These are phyloP conservation scores for Wickerhamomyces silvicola DNA, from an alignment of 805 yeast genomes.

Conservation along the genomic window DNA sequence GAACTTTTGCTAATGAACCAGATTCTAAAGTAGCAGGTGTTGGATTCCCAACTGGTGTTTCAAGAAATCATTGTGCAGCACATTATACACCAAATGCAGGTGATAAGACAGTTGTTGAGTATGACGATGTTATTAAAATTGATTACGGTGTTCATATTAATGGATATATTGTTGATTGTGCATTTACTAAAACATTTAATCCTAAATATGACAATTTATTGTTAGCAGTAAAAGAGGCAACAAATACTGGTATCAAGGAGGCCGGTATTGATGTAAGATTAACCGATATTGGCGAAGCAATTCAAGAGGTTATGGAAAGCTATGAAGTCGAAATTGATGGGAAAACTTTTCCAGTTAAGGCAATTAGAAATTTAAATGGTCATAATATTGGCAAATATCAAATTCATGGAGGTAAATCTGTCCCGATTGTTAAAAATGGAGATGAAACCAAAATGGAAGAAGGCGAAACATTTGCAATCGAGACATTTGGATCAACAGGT, in stretches of 20 bases:
- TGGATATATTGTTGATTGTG: slow-evolving; percentile 91
- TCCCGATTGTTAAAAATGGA: slow-evolving; percentile 90
- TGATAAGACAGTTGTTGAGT: slow-evolving; percentile 70
- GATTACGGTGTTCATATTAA: slow-evolving; percentile 96
- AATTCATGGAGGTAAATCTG: slow-evolving; percentile 94
- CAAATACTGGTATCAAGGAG: slow-evolving; percentile 85
- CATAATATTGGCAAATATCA: slow-evolving; percentile 80
- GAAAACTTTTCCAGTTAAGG: slow-evolving; percentile 73
- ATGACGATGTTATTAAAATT: slow-evolving; percentile 93
- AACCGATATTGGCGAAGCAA: slow-evolving; percentile 91
- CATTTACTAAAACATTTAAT: slow-evolving; percentile 87
- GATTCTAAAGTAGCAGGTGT: slow-evolving; percentile 74
- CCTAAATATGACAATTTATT: slow-evolving; percentile 74
- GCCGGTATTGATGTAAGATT: slow-evolving; percentile 95
- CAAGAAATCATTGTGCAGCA: slow-evolving; percentile 91
- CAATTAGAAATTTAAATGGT: slow-evolving; percentile 90
- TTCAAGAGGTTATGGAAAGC: slow-evolving; percentile 96
- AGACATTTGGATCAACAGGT: slow-evolving; percentile 97
- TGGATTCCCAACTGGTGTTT: slow-evolving; percentile 98
- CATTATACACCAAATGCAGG: slow-evolving; percentile 97
- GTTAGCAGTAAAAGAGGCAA: slow-evolving; percentile 86
- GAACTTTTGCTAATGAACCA: slow-evolving; percentile 58
- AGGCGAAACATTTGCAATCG: slow-evolving; percentile 96
- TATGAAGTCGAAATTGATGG: slow-evolving; percentile 91
- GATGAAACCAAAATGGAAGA: slow-evolving; percentile 98